phyloP scores from a whole-genome alignment of 2,329 filamentous ascomycete genomes.

The Davidsoniella australis region DNA sequence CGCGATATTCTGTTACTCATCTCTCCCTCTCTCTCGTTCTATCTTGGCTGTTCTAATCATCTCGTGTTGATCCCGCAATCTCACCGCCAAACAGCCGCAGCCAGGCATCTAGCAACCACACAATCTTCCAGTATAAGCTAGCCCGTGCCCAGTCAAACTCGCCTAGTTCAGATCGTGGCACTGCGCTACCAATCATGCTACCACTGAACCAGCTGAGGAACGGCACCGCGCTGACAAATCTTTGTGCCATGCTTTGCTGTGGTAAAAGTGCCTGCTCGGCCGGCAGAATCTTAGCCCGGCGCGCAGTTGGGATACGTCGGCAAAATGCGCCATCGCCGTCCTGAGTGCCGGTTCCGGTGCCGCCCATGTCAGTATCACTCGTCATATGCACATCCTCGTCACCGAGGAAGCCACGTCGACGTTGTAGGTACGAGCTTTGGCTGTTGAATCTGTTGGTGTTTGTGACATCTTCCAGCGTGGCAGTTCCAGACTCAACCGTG shows the following conservation, averaged over 20 bases:
- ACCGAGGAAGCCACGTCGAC: conserved; percentile 12
- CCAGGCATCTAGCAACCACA: conserved; percentile 43
- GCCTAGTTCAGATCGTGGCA: conserved; percentile 55
- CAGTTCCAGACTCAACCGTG: conserved; percentile 26
- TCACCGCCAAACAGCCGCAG: conserved; percentile 43
- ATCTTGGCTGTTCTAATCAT: conserved; percentile 26
- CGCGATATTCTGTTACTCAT: too few relatives aligned
- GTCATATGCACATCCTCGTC: conserved; percentile 14
- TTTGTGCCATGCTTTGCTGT: conserved; percentile 46
- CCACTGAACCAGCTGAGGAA: conserved; percentile 56
- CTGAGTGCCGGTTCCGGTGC: background rate
- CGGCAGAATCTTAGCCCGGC: conserved; percentile 46
- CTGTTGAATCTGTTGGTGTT: background rate
- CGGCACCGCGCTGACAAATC: conserved; percentile 47
- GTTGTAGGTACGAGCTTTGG: conserved; percentile 9
- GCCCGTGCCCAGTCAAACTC: conserved; percentile 60
- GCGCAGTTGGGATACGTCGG: conserved; percentile 49
- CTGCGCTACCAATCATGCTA: conserved; percentile 57
- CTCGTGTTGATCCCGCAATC: conserved; percentile 39
- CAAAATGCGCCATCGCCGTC: conserved; percentile 24
- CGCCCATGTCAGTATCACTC: background rate
- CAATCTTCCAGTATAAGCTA: conserved; percentile 50
- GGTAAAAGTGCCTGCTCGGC: conserved; percentile 55
- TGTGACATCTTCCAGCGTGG: conserved; percentile 24
- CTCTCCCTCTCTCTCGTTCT: too few relatives aligned